A percentile compares a stretch with the other conserved stretches of the same genome.
Evolutionary conservation across 169 alveolate genomes (phyloP).

Genomic region (Cryptosporidium xiaoi): DNA sequence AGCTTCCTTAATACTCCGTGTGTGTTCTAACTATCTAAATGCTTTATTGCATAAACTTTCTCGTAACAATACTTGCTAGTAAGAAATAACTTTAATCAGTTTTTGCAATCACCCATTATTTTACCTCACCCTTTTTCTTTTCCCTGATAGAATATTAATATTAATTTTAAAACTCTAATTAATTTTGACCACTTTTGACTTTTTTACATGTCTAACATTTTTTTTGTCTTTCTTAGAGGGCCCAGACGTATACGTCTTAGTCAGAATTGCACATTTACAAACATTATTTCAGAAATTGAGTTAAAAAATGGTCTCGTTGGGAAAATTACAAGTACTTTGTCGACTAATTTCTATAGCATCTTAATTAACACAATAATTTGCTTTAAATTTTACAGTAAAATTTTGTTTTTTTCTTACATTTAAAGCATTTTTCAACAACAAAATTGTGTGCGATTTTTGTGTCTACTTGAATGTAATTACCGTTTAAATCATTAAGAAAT

Average conservation of each 20-base stretch:
- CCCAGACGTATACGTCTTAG: conserved; percentile 49
- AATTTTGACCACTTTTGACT: conserved; percentile 60
- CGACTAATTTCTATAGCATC: no score
- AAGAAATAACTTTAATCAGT: background rate
- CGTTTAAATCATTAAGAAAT: no score
- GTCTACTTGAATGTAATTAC: no score
- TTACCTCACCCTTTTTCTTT: background rate
- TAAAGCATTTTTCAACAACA: no score
- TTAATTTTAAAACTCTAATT: background rate
- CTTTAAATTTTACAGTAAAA: no score
- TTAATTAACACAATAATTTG: no score
- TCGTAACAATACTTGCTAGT: background rate
- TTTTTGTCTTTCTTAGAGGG: conserved; percentile 52
- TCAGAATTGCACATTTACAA: background rate
- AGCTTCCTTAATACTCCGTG: no score
- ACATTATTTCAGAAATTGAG: background rate
- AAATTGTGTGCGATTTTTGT: no score
- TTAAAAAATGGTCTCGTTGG: background rate
- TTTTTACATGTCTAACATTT: conserved; percentile 63
- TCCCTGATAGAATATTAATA: background rate
- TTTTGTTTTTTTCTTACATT: no score
- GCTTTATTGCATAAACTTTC: no score
- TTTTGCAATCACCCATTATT: background rate
- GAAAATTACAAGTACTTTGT: no score
- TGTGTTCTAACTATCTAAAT: no score